A percentile compares a stretch with the other conserved stretches of the same genome.
Evolutionary conservation across 257 asterid species (phyloP).

Genomic region (Lavandula angustifolia): DNA sequence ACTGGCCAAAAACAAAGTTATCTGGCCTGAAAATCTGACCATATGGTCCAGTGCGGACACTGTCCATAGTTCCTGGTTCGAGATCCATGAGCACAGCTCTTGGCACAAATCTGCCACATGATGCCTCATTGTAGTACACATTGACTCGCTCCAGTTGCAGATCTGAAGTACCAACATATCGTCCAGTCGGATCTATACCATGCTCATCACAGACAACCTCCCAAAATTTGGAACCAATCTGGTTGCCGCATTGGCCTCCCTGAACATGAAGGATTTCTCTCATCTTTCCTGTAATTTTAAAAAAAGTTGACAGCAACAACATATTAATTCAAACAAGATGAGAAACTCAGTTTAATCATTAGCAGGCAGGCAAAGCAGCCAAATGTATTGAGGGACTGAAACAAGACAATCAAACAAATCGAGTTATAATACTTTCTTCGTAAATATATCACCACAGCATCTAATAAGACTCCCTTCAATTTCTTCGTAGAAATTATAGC

Average conservation of each 20-base stretch:
- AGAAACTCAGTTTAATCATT: not conserved
- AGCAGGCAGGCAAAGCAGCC: not conserved
- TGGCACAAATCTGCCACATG: conserved; percentile 83
- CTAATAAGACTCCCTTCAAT: not conserved
- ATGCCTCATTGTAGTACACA: conserved; percentile 83
- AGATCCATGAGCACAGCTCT: conserved; percentile 95
- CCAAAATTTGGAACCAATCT: conserved; percentile 83
- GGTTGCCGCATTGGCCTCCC: conserved; percentile 90
- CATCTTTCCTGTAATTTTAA: conserved; percentile 46
- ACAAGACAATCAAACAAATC: not conserved
- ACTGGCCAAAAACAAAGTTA: conserved; percentile 66
- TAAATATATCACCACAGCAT: not conserved
- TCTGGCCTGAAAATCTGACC: conserved; percentile 81
- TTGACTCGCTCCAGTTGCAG: conserved; percentile 83
- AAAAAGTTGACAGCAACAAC: too few species aligned
- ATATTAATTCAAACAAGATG: too few species aligned
- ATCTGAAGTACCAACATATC: conserved; percentile 76
- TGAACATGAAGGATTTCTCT: conserved; percentile 89
- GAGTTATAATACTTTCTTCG: not conserved
- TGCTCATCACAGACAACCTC: conserved; percentile 85
- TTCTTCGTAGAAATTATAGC: not conserved
- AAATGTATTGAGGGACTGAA: not conserved
- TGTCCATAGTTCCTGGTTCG: conserved; percentile 93
- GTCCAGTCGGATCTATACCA: conserved; percentile 82
- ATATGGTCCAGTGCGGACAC: conserved; percentile 79